phyloP scores from a whole-genome alignment of 2,329 filamentous ascomycete genomes.

The Fusarium tanahbumbuense region DNA sequence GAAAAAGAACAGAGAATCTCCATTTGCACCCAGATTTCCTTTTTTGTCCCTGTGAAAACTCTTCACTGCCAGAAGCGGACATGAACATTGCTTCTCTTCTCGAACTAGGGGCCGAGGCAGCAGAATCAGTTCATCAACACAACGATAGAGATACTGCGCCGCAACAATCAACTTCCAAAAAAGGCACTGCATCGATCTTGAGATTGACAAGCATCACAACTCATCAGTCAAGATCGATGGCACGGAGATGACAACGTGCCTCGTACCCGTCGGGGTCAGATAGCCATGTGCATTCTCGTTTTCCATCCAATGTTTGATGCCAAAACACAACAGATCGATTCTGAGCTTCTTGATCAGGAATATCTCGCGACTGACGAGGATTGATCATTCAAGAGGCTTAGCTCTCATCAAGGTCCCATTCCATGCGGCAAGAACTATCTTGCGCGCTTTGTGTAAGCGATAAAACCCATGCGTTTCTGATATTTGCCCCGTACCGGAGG shows the following conservation, averaged over 20 bases:
- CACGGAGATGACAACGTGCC: constrained; percentile 17
- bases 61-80: constrained; percentile 4
- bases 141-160: neutral
- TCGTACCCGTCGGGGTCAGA: constrained; percentile 3
- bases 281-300: neutral
- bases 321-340: constrained; percentile 4
- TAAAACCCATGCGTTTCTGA: constrained; percentile 20
- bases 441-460: constrained; percentile 12
- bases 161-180: constrained; percentile 11
- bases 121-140: constrained; percentile 34
- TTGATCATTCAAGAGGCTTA: constrained; percentile 2
- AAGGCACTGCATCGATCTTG: constrained; percentile 17
- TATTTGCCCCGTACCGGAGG: neutral
- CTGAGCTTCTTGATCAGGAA: constrained; percentile 6
- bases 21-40: neutral
- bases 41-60: constrained; percentile 5
- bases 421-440: constrained; percentile 36
- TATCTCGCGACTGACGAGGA: constrained; percentile 14
- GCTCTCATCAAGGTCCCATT: constrained; percentile 7
- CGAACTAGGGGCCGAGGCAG: constrained; percentile 11
- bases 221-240: constrained; percentile 8
- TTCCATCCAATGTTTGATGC: neutral
- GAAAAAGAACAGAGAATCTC: neutral
- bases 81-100: constrained; percentile 19
- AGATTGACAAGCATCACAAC: neutral